phyloP scores from a whole-genome alignment of 257 asterid species.

The Pogostemon cablin region DNA sequence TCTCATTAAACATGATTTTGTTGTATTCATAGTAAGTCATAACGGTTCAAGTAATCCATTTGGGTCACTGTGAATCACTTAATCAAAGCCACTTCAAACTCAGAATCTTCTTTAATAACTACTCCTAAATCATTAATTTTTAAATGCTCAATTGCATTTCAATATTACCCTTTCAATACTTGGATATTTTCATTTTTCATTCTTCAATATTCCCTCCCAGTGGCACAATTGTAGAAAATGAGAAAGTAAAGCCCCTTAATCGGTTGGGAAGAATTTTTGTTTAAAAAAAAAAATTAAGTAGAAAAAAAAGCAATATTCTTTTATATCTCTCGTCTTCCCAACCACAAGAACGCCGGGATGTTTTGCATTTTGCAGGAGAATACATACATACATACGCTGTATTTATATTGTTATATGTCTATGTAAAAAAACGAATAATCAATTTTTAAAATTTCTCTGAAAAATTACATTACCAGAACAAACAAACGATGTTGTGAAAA shows the following conservation, averaged over 20 bases:
- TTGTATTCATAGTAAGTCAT: too few species aligned
- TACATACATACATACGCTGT: background rate
- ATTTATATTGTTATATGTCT: background rate
- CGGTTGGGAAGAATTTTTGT: background rate
- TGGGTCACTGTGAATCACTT: too few species aligned
- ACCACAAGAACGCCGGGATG: constrained; percentile 19
- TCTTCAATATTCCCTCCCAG: background rate
- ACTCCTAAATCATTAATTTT: too few species aligned
- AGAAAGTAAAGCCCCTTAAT: constrained; percentile 4
- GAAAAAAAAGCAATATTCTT: background rate
- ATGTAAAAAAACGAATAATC: background rate
- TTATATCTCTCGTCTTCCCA: constrained; percentile 5
- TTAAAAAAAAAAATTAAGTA: background rate
- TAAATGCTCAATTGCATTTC: too few species aligned
- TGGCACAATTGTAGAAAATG: constrained; percentile 25
- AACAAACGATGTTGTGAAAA: constrained; percentile 15
- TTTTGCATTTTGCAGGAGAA: background rate
- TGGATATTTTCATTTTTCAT: background rate
- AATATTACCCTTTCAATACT: background rate
- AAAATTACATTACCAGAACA: constrained; percentile 25
- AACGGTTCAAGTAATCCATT: too few species aligned
- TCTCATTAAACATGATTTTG: too few species aligned
- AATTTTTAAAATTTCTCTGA: background rate
- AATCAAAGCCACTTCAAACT: too few species aligned
- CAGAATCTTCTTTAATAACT: too few species aligned